Conservation (phyloP, 1,284 basidiomycete species). For the Rhodotorula sp. region DNA sequence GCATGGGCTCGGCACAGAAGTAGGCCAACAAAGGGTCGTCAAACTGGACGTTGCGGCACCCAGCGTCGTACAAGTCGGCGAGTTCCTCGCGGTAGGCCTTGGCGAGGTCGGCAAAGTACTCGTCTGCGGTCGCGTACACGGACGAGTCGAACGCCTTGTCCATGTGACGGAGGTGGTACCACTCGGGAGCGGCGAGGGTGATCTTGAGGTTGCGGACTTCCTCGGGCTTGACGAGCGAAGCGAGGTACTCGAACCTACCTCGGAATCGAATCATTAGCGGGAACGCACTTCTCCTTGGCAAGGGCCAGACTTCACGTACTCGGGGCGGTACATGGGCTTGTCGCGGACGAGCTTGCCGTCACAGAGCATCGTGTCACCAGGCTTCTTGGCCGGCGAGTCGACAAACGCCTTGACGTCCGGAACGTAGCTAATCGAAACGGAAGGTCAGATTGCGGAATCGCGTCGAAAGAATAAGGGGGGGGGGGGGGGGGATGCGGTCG, state of each 20-base stretch:
- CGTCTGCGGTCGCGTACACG: conserved; percentile 65
- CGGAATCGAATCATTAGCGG: too few relatives aligned
- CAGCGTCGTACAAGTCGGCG: conserved; percentile 65
- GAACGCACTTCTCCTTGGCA: too few relatives aligned
- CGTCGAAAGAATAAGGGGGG: background rate
- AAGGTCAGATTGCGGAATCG: background rate
- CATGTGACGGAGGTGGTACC: conserved; percentile 63
- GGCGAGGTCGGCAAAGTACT: conserved; percentile 70
- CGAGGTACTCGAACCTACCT: conserved; percentile 47
- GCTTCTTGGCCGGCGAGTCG: conserved; percentile 45
- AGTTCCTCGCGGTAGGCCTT: conserved; percentile 69
- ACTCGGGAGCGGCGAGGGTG: conserved; percentile 70
- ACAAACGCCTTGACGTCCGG: conserved; percentile 54
- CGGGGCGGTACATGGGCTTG: conserved; percentile 59
- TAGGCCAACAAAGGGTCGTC: conserved; percentile 59
- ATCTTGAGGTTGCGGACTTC: conserved; percentile 60
- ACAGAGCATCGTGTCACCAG: conserved; percentile 46
- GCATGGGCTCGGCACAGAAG: conserved; percentile 61
- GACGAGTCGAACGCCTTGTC: conserved; percentile 58
- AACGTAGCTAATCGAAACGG: conserved; percentile 47
- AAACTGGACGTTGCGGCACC: conserved; percentile 69
- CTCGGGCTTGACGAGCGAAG: conserved; percentile 44
- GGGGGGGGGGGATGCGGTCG: background rate
- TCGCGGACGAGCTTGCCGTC: conserved; percentile 61
- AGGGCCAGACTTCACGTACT: conserved; percentile 27